A percentile compares a stretch with the other conserved stretches of the same genome.
Evolutionary conservation across 2,329 filamentous ascomycete species (phyloP).

Genomic region (Colletotrichum tofieldiae): DNA sequence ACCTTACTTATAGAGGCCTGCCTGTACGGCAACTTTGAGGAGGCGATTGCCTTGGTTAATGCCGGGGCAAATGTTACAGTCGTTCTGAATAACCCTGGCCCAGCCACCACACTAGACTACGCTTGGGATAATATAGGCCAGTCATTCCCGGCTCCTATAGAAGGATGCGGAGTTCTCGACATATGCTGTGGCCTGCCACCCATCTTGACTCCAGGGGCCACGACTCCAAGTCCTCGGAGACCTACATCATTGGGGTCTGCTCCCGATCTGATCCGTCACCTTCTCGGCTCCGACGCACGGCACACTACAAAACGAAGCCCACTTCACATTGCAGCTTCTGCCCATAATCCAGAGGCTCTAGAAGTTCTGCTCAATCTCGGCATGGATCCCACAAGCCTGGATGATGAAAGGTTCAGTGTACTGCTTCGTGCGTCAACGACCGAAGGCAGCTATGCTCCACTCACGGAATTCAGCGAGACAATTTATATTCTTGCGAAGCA

Average conservation of each 20-base stretch:
- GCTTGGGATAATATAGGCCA: neutral
- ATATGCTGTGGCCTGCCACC: neutral
- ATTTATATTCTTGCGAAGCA: neutral
- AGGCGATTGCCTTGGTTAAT: neutral
- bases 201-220: neutral
- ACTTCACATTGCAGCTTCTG: neutral
- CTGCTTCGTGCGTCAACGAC: neutral
- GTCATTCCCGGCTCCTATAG: neutral
- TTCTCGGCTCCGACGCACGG: neutral
- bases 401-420: neutral
- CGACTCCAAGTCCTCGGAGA: neutral
- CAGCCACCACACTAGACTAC: neutral
- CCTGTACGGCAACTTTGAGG: neutral
- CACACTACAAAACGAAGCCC: neutral
- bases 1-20: constrained; percentile 23
- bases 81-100: neutral
- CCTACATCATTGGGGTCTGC: neutral
- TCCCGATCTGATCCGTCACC: neutral
- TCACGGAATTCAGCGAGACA: neutral
- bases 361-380: neutral
- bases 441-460: neutral
- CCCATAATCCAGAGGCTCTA: neutral
- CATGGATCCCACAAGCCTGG: neutral
- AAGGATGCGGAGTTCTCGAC: neutral
- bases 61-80: constrained; percentile 9